A percentile compares a stretch with the other conserved stretches of the same genome.
phyloP scores from a whole-genome alignment of 2,329 filamentous ascomycete genomes.

The Sphaceloma murrayae region DNA sequence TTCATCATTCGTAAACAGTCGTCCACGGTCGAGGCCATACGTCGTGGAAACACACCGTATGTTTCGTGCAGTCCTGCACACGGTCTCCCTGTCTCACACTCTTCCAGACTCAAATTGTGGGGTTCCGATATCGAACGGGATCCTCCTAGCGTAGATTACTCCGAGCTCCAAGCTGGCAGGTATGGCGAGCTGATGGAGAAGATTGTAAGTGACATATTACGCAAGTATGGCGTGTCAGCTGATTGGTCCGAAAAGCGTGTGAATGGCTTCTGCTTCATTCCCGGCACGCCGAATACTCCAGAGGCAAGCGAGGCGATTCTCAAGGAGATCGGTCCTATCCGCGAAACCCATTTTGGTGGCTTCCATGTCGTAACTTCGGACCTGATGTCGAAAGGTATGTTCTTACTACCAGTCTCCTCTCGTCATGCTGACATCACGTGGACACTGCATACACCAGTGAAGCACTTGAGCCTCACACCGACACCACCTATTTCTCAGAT shows the following conservation, averaged over 20 bases:
- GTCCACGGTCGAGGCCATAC: constrained; percentile 11
- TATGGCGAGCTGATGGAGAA: constrained; percentile 24
- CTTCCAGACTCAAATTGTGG: constrained; percentile 20
- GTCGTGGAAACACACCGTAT: constrained; percentile 18
- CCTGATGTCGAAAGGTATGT: constrained; percentile 56
- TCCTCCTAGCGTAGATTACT: constrained; percentile 25
- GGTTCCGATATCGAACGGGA: constrained; percentile 21
- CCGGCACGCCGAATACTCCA: constrained; percentile 57
- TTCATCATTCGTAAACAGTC: constrained; percentile 17
- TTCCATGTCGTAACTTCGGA: constrained; percentile 87
- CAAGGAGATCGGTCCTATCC: constrained; percentile 74
- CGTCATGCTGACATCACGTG: not conserved
- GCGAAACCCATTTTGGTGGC: constrained; percentile 76
- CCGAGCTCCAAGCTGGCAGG: constrained; percentile 17
- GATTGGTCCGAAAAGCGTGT: constrained; percentile 33
- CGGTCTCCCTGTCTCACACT: constrained; percentile 7
- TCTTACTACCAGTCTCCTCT: not conserved
- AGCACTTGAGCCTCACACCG: constrained; percentile 75
- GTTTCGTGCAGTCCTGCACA: constrained; percentile 16
- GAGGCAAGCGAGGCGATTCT: constrained; percentile 65
- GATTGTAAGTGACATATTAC: constrained; percentile 19
- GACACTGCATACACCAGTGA: constrained; percentile 64
- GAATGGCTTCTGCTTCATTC: constrained; percentile 70
- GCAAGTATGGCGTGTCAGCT: not conserved
- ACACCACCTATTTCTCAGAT: constrained; percentile 93